Conservation (phyloP, 202 grass and related monocot genomes). For the Tripidium arundinaceum region DNA sequence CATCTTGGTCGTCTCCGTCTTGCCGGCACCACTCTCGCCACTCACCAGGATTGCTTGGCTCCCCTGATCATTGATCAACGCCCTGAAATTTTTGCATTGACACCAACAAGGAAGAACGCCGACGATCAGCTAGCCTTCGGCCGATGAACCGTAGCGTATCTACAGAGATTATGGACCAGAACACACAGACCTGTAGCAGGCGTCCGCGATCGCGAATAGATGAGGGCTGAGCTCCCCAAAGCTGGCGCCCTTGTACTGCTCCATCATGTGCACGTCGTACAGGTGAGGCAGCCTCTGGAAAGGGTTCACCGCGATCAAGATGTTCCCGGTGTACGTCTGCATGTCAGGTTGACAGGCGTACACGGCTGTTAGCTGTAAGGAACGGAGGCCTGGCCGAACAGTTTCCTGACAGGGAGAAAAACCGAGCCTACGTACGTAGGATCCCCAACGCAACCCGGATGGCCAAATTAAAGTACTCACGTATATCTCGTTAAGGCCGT, state of each 20-base stretch:
- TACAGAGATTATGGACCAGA: background rate
- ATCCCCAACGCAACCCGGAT: background rate
- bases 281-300: constrained; percentile 89
- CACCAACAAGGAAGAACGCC: too few species aligned
- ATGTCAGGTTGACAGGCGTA: constrained; percentile 19
- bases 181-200: constrained; percentile 69
- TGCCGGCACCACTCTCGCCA: constrained; percentile 92
- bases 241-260: constrained; percentile 87
- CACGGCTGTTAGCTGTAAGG: background rate
- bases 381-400: background rate
- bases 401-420: background rate
- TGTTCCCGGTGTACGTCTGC: constrained; percentile 99
- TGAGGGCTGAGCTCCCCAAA: constrained; percentile 95
- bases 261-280: constrained; percentile 92
- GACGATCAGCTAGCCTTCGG: too few species aligned
- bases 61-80: constrained; percentile 86
- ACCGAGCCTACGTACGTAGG: background rate
- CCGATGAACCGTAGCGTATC: too few species aligned
- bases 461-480: constrained; percentile 31
- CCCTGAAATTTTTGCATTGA: too few species aligned
- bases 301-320: constrained; percentile 93
- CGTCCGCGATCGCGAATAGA: constrained; percentile 80
- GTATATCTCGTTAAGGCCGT: constrained; percentile 85
- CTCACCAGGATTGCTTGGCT: constrained; percentile 93
- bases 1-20: constrained; percentile 98